Evolutionary conservation across 345 rosid genomes (phyloP), one percentile per base, ranked within the genome.

Genomic region (Arabis hirsuta): DNA sequence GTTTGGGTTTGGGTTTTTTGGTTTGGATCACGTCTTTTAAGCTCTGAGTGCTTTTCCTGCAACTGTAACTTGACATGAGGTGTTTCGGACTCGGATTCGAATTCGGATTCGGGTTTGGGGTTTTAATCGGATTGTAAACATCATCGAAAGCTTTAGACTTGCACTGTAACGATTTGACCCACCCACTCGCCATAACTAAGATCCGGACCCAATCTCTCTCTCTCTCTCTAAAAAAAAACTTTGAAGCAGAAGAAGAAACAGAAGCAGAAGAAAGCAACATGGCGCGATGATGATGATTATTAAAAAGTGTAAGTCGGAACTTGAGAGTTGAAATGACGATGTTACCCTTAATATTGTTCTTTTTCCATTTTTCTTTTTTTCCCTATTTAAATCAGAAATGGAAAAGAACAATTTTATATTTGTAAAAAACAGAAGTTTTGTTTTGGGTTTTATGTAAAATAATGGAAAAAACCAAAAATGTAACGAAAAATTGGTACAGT

Each of bases 131-230:
- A 51, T 68, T 84, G 74, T 80, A 77, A 69, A 91, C 98, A 80
- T 95, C 99, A 4, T 95, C 97, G 55, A 81, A 85, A 27, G 99
- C 98, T 73, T 90, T 85, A 0, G 99, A 91, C 73, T 86, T 95
- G 86, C 99, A 95, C 50, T 91, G 98, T 48, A 90, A 63, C 2
- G 97, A 91, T 72, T 91, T 95, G 55, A 95, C 86, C 99, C 99
- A 95, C 57, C 88, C 82, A 54, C 81, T 73, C 29, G 96, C 92
- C 97, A 90, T 91, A 71, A 57, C 65, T 8, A 45, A 16, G 64
- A 76, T 61, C 74, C 73, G 53, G 31, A 38, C 7, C 39, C 22
- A 19, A 67, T 26, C 34, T 58, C 45, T 74, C 26, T 69, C 78
- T 80, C 74, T 70, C 73, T 63, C 73, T 32, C 5, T 3, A 3